These are phyloP conservation scores for Debaryomyces coudertii DNA, from an alignment of 1,139 yeast genomes.

Conservation along the genomic window DNA sequence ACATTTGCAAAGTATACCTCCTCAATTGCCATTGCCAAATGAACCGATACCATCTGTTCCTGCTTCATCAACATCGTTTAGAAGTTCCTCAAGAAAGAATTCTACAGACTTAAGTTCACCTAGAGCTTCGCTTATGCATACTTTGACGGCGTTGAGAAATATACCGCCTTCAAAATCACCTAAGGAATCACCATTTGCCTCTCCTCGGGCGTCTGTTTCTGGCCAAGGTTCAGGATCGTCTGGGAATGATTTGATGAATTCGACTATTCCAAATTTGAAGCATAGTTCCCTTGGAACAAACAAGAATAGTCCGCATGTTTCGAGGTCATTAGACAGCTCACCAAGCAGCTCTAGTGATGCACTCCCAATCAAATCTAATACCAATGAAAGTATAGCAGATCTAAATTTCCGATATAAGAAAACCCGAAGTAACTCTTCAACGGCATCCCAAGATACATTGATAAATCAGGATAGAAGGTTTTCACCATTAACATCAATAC, in stretches of 20 bases:
- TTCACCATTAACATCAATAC: conserved; percentile 20
- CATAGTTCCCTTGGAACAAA: conserved; percentile 10
- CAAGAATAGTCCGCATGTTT: neutral
- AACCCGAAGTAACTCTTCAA: conserved; percentile 11
- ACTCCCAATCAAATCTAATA: neutral
- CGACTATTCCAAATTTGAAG: conserved; percentile 28
- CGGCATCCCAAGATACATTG: conserved; percentile 13
- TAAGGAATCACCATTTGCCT: conserved; percentile 46
- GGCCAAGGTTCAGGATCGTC: conserved; percentile 21
- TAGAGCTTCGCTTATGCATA: conserved; percentile 46
- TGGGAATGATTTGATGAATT: conserved; percentile 21
- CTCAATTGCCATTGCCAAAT: conserved; percentile 55
- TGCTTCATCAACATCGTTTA: conserved; percentile 38
- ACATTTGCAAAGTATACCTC: conserved; percentile 52
- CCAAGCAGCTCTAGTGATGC: conserved; percentile 15
- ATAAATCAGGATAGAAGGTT: conserved; percentile 13
- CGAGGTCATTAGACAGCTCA: conserved; percentile 10
- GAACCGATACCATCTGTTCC: conserved; percentile 55
- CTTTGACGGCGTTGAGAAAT: conserved; percentile 46
- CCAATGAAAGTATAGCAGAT: conserved; percentile 1
- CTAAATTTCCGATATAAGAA: conserved; percentile 10
- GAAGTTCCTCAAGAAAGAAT: conserved; percentile 38
- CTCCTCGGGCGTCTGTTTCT: conserved; percentile 52
- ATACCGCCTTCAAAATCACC: conserved; percentile 44
- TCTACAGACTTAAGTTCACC: conserved; percentile 47